Evolutionary conservation across 495 filamentous ascomycete genomes (phyloP).

Genomic region (Daldinia vernicosa): DNA sequence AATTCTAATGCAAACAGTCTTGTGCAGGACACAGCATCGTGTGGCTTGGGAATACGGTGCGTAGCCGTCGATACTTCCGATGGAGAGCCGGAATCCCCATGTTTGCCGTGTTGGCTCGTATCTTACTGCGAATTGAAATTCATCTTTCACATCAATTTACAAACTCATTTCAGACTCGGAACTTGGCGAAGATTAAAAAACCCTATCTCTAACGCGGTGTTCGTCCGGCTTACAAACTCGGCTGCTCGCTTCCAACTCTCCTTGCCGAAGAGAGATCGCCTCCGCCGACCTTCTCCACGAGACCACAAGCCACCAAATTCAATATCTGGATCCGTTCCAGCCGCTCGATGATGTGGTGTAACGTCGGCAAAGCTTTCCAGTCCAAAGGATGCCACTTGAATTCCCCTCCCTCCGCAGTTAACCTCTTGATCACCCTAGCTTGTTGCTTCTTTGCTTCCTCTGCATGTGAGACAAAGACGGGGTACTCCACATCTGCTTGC

Average conservation of each 20-base stretch:
- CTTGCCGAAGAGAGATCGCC: conserved; percentile 19
- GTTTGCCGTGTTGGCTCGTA: not conserved
- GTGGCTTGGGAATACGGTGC: not conserved
- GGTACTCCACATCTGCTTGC: conserved; percentile 7
- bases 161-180: not conserved
- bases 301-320: conserved; percentile 5
- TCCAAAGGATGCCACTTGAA: conserved; percentile 14
- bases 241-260: not conserved
- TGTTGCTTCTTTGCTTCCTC: conserved; percentile 15
- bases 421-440: not conserved
- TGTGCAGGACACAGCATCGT: not conserved
- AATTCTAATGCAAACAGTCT: not conserved
- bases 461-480: conserved; percentile 13
- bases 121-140: not conserved
- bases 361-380: conserved; percentile 16
- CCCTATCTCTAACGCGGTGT: not conserved
- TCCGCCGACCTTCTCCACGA: conserved; percentile 13
- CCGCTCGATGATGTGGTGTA: conserved; percentile 17
- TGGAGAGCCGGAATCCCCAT: conserved; percentile 4
- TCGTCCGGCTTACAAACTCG: not conserved
- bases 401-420: not conserved
- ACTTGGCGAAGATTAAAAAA: not conserved
- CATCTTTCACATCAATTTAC: not conserved
- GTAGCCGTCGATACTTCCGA: not conserved
- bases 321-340: conserved; percentile 1